A percentile compares a stretch with the other conserved stretches of the same genome.
These are phyloP conservation scores for Trichoderma parareesei DNA, from an alignment of 495 filamentous ascomycete species.

Conservation along the genomic window DNA sequence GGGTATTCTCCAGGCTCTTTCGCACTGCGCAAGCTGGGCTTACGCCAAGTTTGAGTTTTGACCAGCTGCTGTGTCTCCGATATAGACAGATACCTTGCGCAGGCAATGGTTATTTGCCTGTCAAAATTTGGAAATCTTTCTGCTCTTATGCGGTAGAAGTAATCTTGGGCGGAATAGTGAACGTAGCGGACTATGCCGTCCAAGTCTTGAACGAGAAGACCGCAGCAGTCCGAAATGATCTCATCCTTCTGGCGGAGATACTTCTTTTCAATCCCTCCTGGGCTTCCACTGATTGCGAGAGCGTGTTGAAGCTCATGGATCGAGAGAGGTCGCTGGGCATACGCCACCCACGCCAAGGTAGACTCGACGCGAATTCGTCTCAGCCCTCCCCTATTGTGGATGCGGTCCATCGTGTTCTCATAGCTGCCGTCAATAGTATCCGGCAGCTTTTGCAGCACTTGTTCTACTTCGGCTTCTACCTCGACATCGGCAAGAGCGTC, in stretches of 20 bases:
- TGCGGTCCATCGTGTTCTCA: background rate
- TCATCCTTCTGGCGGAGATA: background rate
- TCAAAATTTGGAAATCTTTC: background rate
- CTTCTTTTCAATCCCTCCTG: background rate
- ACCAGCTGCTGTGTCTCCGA: background rate
- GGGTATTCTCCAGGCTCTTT: background rate
- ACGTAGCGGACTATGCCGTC: background rate
- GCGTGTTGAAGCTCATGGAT: constrained; percentile 1
- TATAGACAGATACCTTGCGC: background rate
- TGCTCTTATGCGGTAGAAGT: background rate
- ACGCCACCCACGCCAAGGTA: background rate
- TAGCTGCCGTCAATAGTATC: background rate
- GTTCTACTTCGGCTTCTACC: background rate
- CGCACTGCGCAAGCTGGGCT: background rate
- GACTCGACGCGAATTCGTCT: background rate
- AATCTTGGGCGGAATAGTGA: constrained; percentile 1
- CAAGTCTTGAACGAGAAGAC: background rate
- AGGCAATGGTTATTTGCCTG: background rate
- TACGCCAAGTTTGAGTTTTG: background rate
- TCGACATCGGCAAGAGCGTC: background rate
- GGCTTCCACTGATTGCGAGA: background rate
- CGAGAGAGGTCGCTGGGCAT: background rate
- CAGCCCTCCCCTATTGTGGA: background rate
- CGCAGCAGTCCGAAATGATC: background rate
- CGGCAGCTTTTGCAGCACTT: background rate